phyloP scores from a whole-genome alignment of 768 basidiomycete genomes.

The Xerocomus brunneocitrinus region DNA sequence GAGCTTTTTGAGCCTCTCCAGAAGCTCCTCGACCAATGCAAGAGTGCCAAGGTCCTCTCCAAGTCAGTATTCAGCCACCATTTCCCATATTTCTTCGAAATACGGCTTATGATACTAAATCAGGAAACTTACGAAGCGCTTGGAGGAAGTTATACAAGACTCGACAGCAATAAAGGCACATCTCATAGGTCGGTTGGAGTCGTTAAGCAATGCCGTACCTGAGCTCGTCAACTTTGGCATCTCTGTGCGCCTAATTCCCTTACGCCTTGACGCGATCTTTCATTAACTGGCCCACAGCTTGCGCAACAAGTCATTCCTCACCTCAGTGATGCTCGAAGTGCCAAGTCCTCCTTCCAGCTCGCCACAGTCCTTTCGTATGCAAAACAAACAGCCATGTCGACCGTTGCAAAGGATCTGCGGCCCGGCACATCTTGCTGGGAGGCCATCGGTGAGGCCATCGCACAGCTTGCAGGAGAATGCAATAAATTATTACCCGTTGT shows the following conservation, averaged over 20 bases:
- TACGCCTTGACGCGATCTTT: neutral
- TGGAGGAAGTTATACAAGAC: slow-evolving; percentile 75
- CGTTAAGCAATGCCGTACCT: slow-evolving; percentile 65
- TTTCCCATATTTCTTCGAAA: neutral
- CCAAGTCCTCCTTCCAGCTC: slow-evolving; percentile 77
- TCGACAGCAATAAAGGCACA: slow-evolving; percentile 68
- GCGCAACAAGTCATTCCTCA: slow-evolving; percentile 88
- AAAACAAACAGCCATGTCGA: slow-evolving; percentile 67
- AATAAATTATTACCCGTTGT: slow-evolving; percentile 65
- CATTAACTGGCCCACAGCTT: slow-evolving; percentile 44
- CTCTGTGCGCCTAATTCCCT: slow-evolving; percentile 47
- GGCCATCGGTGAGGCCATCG: slow-evolving; percentile 63
- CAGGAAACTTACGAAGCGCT: slow-evolving; percentile 83
- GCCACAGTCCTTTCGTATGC: slow-evolving; percentile 65
- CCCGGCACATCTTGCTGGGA: slow-evolving; percentile 74
- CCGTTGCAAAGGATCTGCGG: slow-evolving; percentile 61
- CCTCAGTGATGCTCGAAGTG: slow-evolving; percentile 70
- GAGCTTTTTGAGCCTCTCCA: slow-evolving; percentile 81
- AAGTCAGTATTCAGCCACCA: slow-evolving; percentile 44
- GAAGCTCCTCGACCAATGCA: slow-evolving; percentile 75
- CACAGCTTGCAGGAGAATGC: slow-evolving; percentile 66
- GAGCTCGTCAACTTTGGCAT: slow-evolving; percentile 91
- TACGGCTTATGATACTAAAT: neutral
- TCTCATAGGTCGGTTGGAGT: slow-evolving; percentile 68
- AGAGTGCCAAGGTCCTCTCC: slow-evolving; percentile 73